Base-by-base conservation (phyloP, 148 eudicot genomes). In the Polygonum maritimum region DNA sequence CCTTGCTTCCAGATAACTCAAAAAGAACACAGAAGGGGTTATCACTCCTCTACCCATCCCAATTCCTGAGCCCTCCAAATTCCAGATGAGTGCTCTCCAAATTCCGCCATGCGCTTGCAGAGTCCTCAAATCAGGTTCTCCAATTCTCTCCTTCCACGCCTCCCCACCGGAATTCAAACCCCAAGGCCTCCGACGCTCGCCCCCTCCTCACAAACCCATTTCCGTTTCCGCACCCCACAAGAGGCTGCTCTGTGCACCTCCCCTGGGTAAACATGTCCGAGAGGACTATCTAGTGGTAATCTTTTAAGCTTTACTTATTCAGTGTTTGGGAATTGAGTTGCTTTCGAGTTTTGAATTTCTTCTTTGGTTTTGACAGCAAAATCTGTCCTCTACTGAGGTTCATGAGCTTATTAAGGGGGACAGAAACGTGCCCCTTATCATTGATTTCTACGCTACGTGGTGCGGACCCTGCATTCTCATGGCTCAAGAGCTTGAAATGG, bases 401-500 rank as follows among this genome's bases (percentile, higher is more conserved):
- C 91, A 95, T 80, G 94, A 92, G 80, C 86, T 95, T 69, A 87
- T 92, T n/a, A 95, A 85, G 78, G 98, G 94, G 58, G 97, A 95
- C 75, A 90, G 99, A 79, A 87, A 78, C 75, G 89, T 90, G 62
- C 98, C 99, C 3, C 67, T 95, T 45, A 58, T 95, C 62, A 87
- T 95, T 60, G 99, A 92, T 86, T 95, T 95, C 81, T 95, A 92
- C 79, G 97, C 97, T 14, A 89, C 95, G 2, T 94, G 98, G 98
- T 94, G 98, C 76, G 98, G 98, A 80, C 98, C 98, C 57, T 94
- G 98, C 77, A 88, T 91, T 52, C 81, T 94, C 85, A 94, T 94
- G 97, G 98, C 98, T 83, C 98, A 94, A 83, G 91, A 91, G 86
- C 95, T 94, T 76, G 98, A 94, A 90, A 88, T 87, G 97, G 98